Base-by-base conservation (phyloP, 2,329 filamentous ascomycete species). In the Didymellaceae sp. region DNA sequence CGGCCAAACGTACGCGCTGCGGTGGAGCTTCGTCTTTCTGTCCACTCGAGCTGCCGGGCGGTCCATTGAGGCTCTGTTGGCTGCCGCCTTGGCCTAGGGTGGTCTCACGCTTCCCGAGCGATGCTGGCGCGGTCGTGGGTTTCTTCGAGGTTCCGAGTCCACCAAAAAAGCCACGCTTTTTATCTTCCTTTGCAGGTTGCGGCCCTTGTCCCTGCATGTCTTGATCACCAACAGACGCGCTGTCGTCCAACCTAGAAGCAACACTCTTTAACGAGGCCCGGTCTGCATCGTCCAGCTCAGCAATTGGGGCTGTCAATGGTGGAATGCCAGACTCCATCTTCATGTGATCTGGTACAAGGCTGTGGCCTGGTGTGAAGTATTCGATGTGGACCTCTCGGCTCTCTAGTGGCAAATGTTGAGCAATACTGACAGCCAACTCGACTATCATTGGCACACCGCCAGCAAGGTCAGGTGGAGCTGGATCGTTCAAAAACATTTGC, bases 401-500 rank as follows among this genome's bases (percentile, higher is more conserved):
- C 74, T 99, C 94, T 30, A 96, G 77, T 0, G 94, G 93, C 35
- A 97, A 77, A 70, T 97, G 95, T 51, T 87, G 84, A 0, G 90
- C 86, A 57, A 99, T 91, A 54, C 87, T 88, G 22, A 97, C 83
- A 0, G 92, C 91, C 41, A 97, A 82, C 74, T 97, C 92, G 45
- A 97, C 83, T 70, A 99, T 97, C 86, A 94, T 96, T 45, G 87
- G 86, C 2, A 92, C 89, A 56, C 90, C 91, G 42, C 90, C 91
- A 59, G 93, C 87, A n/a, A 97, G 82, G 7, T 91, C 92, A 1
- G 86, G 76, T 0, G 91, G 90, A 1, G 90, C 83, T 1, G 91
- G 90, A 9, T 90, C 88, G 48, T 85, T 82, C 39, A 97, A 80
- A 65, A 90, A 86, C 65, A 88, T 85, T 54, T 87, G 86, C 25